Conservation (phyloP, 495 filamentous ascomycete genomes). For the Hypoxylon subgilvum region DNA sequence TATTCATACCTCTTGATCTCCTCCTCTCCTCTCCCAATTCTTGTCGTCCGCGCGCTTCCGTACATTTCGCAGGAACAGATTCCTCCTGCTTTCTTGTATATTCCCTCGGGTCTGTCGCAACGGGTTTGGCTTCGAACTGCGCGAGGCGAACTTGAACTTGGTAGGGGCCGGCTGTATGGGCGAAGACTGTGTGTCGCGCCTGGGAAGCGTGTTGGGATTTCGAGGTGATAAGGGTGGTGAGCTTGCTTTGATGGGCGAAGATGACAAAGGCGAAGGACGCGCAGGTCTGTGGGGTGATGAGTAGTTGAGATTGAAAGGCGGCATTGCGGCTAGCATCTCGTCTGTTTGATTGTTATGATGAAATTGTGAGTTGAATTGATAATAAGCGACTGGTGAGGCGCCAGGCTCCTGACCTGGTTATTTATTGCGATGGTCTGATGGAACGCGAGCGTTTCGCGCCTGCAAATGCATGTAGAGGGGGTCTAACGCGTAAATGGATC, state of each 20-base stretch:
- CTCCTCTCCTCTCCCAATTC: slow-evolving; percentile 67
- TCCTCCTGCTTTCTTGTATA: slow-evolving; percentile 60
- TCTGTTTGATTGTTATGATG: neutral
- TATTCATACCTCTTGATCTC: slow-evolving; percentile 75
- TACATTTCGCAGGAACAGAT: slow-evolving; percentile 79
- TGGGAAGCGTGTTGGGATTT: slow-evolving; percentile 34
- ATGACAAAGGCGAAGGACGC: slow-evolving; percentile 43
- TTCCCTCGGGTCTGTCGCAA: slow-evolving; percentile 50
- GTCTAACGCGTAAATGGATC: slow-evolving; percentile 31
- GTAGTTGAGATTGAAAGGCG: slow-evolving; percentile 39
- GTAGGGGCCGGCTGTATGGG: slow-evolving; percentile 36
- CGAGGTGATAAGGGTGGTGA: slow-evolving; percentile 40
- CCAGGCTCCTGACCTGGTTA: no score
- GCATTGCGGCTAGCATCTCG: slow-evolving; percentile 46
- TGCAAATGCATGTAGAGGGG: slow-evolving; percentile 10
- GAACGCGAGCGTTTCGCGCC: slow-evolving; percentile 29
- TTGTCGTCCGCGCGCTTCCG: slow-evolving; percentile 70
- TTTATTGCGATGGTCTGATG: slow-evolving; percentile 2
- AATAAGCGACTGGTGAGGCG: no score
- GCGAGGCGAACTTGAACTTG: slow-evolving; percentile 42
- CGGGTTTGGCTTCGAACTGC: slow-evolving; percentile 46
- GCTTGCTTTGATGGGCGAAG: slow-evolving; percentile 41
- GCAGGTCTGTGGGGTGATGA: slow-evolving; percentile 42
- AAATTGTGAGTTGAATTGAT: no score
- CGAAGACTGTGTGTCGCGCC: slow-evolving; percentile 44